phyloP scores from a whole-genome alignment of 306 rosid genomes.

The Potentilla sterilis region DNA sequence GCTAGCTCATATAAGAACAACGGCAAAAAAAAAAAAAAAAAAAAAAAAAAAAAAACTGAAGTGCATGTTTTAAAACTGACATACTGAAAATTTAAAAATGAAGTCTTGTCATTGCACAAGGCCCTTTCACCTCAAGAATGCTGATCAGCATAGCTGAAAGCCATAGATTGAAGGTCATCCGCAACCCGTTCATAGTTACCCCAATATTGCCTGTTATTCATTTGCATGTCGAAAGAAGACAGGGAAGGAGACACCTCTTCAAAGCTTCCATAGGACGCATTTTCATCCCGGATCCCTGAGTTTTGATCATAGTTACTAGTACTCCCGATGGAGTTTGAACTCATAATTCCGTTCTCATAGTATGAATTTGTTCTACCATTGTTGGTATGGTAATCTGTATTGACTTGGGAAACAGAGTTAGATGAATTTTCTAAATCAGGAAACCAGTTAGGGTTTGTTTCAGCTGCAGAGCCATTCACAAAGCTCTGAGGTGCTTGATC shows the following conservation, averaged over 20 bases:
- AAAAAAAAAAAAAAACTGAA: constrained; percentile 24
- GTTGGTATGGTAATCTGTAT: constrained; percentile 32
- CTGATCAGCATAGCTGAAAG: constrained; percentile 54
- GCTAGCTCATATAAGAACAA: constrained; percentile 24
- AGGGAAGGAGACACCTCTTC: constrained; percentile 61
- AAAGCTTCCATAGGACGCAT: constrained; percentile 62
- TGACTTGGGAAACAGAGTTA: constrained; percentile 37
- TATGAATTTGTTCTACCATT: constrained; percentile 30
- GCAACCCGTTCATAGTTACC: constrained; percentile 35
- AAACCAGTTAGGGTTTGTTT: constrained; percentile 64
- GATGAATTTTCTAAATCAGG: constrained; percentile 43
- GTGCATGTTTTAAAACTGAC: constrained; percentile 37
- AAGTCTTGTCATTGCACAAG: constrained; percentile 26
- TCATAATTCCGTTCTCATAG: constrained; percentile 38
- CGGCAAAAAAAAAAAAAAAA: constrained; percentile 28
- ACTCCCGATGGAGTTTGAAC: constrained; percentile 47
- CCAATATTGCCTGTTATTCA: constrained; percentile 52
- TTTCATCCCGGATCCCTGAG: constrained; percentile 50
- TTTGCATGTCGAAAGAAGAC: constrained; percentile 55
- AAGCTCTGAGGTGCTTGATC: constrained; percentile 69
- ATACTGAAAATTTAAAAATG: neutral
- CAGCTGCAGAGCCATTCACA: constrained; percentile 37
- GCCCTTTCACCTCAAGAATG: constrained; percentile 25
- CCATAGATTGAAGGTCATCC: constrained; percentile 65
- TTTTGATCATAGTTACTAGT: constrained; percentile 26